phyloP scores from a whole-genome alignment of 257 asterid species.

The Petunia secreta region DNA sequence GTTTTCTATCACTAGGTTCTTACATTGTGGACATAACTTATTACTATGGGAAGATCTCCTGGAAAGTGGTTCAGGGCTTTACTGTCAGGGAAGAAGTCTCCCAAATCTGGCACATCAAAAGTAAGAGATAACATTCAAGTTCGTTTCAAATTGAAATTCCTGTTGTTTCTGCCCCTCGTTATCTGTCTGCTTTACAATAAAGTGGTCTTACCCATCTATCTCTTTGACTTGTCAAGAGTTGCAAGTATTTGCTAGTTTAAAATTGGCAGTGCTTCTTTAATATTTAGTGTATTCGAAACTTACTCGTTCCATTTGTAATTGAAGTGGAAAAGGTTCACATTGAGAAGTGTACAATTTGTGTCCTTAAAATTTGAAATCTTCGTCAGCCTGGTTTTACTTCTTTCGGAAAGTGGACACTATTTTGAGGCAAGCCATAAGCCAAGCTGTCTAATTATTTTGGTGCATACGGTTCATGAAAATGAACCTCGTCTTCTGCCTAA shows the following conservation, averaged over 20 bases:
- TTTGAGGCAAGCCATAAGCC: not conserved
- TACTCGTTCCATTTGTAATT: not conserved
- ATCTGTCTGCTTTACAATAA: not conserved
- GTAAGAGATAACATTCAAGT: slow-evolving; percentile 36
- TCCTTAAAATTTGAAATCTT: not conserved
- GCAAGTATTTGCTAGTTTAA: not conserved
- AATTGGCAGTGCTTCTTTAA: not conserved
- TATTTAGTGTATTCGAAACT: slow-evolving; percentile 3
- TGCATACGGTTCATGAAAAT: not conserved
- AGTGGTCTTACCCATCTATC: not conserved
- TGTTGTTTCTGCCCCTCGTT: not conserved
- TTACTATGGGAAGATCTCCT: slow-evolving; percentile 68
- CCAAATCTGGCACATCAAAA: slow-evolving; percentile 45
- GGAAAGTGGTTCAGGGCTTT: slow-evolving; percentile 68
- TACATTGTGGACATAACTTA: not conserved
- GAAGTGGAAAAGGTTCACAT: not conserved
- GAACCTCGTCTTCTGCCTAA: not conserved
- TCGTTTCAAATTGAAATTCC: not conserved
- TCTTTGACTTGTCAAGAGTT: not conserved
- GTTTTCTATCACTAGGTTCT: not conserved
- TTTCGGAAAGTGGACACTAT: not conserved
- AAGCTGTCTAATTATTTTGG: not conserved
- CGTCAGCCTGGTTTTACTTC: not conserved
- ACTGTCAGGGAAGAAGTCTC: slow-evolving; percentile 49
- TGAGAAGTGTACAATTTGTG: not conserved